Percentiles rank a stretch among this genome's conserved stretches.
phyloP scores from a whole-genome alignment of 2,329 filamentous ascomycete genomes.

The Arthrobotrys pseudoclavata region DNA sequence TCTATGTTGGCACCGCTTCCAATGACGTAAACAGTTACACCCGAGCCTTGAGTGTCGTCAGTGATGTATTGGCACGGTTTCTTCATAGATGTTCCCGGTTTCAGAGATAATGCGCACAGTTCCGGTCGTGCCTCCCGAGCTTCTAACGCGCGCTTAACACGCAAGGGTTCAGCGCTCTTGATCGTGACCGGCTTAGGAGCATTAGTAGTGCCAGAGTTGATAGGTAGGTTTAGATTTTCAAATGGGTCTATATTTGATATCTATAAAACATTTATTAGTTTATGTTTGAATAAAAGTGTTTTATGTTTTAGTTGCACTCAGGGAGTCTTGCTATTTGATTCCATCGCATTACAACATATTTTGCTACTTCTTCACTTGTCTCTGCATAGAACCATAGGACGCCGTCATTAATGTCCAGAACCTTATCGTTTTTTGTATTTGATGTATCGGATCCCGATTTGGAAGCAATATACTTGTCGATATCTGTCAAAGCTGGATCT shows the following conservation, averaged over 20 bases:
- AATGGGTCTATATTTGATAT: neutral
- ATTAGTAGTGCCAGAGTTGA: neutral
- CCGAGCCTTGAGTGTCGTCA: neutral
- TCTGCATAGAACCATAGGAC: neutral
- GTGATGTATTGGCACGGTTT: conserved; percentile 13
- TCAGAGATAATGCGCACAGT: conserved; percentile 3
- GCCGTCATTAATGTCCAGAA: neutral
- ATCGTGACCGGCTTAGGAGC: neutral
- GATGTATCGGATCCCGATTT: neutral
- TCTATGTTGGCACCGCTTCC: neutral
- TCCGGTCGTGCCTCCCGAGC: neutral
- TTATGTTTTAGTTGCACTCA: neutral
- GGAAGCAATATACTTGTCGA: neutral
- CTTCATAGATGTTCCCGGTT: neutral
- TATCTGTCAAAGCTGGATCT: neutral
- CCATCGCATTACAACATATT: neutral
- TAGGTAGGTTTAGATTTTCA: neutral
- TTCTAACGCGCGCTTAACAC: neutral
- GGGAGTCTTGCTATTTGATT: neutral
- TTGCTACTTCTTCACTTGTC: neutral
- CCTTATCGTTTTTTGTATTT: neutral
- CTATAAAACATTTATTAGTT: neutral
- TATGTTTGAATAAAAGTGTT: too few relatives aligned
- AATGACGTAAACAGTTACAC: conserved; percentile 13
- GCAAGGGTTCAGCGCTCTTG: neutral